A percentile compares a stretch with the other conserved stretches of the same genome.
Evolutionary conservation across 805 yeast genomes (phyloP).

Genomic region (Starmerella bacillaris): DNA sequence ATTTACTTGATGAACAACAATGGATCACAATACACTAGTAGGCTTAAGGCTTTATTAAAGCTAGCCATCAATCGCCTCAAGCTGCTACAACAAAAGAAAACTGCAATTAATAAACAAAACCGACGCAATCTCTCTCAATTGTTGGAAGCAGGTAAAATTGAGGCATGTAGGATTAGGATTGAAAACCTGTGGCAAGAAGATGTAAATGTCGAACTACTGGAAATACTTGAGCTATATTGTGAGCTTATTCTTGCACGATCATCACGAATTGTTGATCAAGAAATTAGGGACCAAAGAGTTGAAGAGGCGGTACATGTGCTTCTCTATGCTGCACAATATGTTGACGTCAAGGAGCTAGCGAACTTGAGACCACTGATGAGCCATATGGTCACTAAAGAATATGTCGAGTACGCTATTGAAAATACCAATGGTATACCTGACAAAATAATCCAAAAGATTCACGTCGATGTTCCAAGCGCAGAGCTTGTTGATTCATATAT

Average conservation of each 20-base stretch:
- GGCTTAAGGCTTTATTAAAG: slow-evolving; percentile 20
- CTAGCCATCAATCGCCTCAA: slow-evolving; percentile 57
- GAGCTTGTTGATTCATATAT: slow-evolving; percentile 53
- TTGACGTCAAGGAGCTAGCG: slow-evolving; percentile 57
- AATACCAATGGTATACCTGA: slow-evolving; percentile 43
- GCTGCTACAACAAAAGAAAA: slow-evolving; percentile 55
- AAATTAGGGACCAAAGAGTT: slow-evolving; percentile 22
- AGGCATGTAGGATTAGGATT: slow-evolving; percentile 65
- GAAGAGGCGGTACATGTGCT: slow-evolving; percentile 59
- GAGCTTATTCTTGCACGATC: slow-evolving; percentile 64
- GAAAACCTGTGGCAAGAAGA: slow-evolving; percentile 76
- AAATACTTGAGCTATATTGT: slow-evolving; percentile 62
- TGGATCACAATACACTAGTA: slow-evolving; percentile 19
- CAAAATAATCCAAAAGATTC: slow-evolving; percentile 45
- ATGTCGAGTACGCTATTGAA: slow-evolving; percentile 36
- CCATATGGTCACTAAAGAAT: slow-evolving; percentile 51
- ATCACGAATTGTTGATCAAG: slow-evolving; percentile 30
- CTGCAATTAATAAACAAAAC: slow-evolving; percentile 58
- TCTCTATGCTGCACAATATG: slow-evolving; percentile 48
- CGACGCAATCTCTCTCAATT: slow-evolving; percentile 55
- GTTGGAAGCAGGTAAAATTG: slow-evolving; percentile 50
- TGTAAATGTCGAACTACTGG: slow-evolving; percentile 58
- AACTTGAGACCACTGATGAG: slow-evolving; percentile 44
- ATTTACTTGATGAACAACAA: neutral
- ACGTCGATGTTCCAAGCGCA: slow-evolving; percentile 46